These are phyloP conservation scores for Achaetomium macrosporum DNA, from an alignment of 2,329 filamentous ascomycete genomes.

Conservation along the genomic window DNA sequence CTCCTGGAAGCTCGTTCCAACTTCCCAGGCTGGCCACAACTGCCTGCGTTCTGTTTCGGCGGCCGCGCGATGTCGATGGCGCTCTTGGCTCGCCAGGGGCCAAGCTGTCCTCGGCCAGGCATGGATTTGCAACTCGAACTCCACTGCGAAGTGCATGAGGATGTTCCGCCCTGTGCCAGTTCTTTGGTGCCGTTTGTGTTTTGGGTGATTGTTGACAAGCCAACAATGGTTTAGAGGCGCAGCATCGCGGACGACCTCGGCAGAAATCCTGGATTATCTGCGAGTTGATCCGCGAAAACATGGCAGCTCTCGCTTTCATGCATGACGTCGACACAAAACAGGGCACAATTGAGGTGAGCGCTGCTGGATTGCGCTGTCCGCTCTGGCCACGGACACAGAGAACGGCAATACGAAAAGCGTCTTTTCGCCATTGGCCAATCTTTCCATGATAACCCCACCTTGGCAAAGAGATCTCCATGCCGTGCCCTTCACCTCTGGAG, in stretches of 20 bases:
- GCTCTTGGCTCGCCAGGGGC: slow-evolving; percentile 14
- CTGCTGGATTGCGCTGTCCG: not conserved
- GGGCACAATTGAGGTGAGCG: not conserved
- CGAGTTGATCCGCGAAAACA: not conserved
- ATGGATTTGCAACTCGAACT: not conserved
- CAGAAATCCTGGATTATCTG: not conserved
- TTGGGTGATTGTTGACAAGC: not conserved
- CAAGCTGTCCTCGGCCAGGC: slow-evolving; percentile 1
- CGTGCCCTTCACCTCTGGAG: no score
- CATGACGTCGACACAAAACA: slow-evolving; percentile 5
- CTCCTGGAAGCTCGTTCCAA: slow-evolving; percentile 14
- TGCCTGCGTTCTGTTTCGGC: slow-evolving; percentile 5
- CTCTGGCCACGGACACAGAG: not conserved
- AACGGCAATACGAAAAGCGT: not conserved
- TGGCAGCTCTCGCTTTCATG: not conserved
- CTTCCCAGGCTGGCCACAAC: slow-evolving; percentile 16
- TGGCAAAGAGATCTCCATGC: slow-evolving; percentile 3
- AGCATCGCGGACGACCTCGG: not conserved
- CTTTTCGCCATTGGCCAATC: no score
- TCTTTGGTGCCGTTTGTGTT: not conserved
- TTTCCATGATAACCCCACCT: not conserved
- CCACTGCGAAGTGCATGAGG: not conserved
- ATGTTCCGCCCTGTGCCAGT: not conserved
- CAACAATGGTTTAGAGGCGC: not conserved
- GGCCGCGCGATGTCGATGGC: slow-evolving; percentile 15